A percentile compares a stretch with the other conserved stretches of the same genome.
Conservation (phyloP, 257 asterid genomes). For the Perilla frutescens region DNA sequence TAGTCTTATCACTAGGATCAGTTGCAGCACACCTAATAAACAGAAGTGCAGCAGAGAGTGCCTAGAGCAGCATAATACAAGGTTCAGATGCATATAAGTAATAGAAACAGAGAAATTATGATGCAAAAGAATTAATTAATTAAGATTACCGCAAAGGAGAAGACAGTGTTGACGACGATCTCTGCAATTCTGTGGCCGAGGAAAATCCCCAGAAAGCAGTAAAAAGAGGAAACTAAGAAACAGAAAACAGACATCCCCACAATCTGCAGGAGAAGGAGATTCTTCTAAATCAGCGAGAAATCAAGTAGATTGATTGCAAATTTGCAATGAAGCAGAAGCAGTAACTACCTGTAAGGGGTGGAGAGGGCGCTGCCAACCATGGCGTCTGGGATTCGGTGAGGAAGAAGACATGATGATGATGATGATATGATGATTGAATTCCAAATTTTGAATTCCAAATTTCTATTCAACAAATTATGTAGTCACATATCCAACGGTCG, state of each 20-base stretch:
- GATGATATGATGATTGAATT: too few species aligned
- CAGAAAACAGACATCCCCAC: conserved; percentile 80
- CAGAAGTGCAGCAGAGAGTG: conserved; percentile 66
- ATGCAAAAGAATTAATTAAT: too few species aligned
- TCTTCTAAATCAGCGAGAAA: not conserved
- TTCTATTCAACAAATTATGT: too few species aligned
- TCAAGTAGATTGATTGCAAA: not conserved
- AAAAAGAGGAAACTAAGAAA: conserved; percentile 69
- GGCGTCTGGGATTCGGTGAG: conserved; percentile 55
- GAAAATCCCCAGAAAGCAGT: conserved; percentile 85
- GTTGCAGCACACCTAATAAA: conserved; percentile 77
- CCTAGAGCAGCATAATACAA: conserved; percentile 45
- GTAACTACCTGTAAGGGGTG: conserved; percentile 95
- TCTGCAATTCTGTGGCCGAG: conserved; percentile 69
- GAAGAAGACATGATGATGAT: not conserved
- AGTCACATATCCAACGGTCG: too few species aligned
- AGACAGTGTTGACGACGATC: conserved; percentile 61
- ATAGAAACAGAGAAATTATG: not conserved
- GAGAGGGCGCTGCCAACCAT: conserved; percentile 99
- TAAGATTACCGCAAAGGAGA: conserved; percentile 67
- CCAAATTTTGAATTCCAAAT: too few species aligned
- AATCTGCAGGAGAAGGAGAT: conserved; percentile 52
- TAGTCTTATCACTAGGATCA: conserved; percentile 83
- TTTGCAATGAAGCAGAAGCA: not conserved
- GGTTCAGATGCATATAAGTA: not conserved